phyloP scores from a whole-genome alignment of 345 rosid species.

The Citrus sinensis region DNA sequence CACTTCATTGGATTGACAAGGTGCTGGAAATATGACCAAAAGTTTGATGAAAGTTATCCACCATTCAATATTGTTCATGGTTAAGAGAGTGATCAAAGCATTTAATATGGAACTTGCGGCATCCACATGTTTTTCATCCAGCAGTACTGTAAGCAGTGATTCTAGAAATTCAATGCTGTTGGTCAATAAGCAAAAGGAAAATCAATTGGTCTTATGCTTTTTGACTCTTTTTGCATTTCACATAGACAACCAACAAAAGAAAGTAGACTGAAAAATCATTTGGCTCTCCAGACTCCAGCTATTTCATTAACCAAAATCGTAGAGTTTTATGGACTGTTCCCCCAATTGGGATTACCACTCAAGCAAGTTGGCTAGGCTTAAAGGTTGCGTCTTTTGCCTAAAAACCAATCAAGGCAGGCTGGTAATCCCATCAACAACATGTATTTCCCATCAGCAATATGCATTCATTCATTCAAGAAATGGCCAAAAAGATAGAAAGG shows the following conservation, averaged over 20 bases:
- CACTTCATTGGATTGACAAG: no score
- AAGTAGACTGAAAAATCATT: not conserved
- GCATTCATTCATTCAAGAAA: not conserved
- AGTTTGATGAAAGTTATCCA: no score
- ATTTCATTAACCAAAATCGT: no score
- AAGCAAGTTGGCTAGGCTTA: not conserved
- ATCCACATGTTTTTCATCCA: not conserved
- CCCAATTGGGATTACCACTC: not conserved
- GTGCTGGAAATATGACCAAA: no score
- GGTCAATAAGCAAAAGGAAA: not conserved
- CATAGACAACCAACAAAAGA: not conserved
- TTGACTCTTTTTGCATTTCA: not conserved
- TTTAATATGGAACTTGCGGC: not conserved
- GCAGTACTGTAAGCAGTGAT: not conserved
- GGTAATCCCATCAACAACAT: no score
- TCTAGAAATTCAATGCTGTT: not conserved
- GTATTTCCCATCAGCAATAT: no score
- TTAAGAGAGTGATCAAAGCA: not conserved
- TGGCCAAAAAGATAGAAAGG: not conserved
- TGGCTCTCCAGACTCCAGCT: not conserved
- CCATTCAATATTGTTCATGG: not conserved
- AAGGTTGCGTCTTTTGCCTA: not conserved
- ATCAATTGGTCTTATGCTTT: not conserved
- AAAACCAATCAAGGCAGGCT: no score
- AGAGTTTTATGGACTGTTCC: not conserved